These are phyloP conservation scores for Prunus mume DNA, from an alignment of 306 rosid genomes.

Conservation along the genomic window DNA sequence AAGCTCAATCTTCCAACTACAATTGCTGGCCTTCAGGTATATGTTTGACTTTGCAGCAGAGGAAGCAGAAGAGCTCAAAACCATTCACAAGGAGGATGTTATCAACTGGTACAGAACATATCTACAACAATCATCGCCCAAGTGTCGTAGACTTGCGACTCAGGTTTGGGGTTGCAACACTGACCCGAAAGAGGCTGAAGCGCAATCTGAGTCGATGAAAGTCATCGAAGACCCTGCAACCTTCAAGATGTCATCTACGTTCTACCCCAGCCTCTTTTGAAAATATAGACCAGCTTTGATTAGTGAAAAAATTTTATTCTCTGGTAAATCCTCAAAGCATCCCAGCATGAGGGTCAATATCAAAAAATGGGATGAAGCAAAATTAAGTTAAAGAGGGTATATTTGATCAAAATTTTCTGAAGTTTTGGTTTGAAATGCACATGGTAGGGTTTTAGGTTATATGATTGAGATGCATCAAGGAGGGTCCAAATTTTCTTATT, in stretches of 20 bases:
- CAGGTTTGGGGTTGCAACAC: conserved; percentile 87
- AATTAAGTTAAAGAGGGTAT: background rate
- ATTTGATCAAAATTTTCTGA: background rate
- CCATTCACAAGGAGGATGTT: conserved; percentile 63
- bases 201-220: conserved; percentile 27
- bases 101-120: conserved; percentile 70
- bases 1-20: conserved; percentile 9
- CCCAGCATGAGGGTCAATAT: background rate
- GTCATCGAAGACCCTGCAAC: conserved; percentile 49
- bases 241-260: conserved; percentile 59
- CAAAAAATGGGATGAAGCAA: background rate
- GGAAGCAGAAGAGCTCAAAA: conserved; percentile 72
- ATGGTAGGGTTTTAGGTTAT: conserved; percentile 18
- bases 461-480: conserved; percentile 4
- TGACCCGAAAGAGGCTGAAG: conserved; percentile 48
- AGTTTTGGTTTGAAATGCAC: conserved; percentile 3
- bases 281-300: background rate
- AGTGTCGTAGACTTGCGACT: conserved; percentile 64
- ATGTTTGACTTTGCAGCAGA: conserved; percentile 61
- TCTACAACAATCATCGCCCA: conserved; percentile 58
- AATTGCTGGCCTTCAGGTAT: conserved; percentile 53
- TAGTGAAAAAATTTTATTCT: too few relatives aligned
- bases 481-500: conserved; percentile 15
- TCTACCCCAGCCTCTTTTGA: conserved; percentile 60
- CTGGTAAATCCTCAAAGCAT: too few relatives aligned